Base-by-base conservation (phyloP, 371 early-diverging fungal species). In the Rhizopus arrhizus region DNA sequence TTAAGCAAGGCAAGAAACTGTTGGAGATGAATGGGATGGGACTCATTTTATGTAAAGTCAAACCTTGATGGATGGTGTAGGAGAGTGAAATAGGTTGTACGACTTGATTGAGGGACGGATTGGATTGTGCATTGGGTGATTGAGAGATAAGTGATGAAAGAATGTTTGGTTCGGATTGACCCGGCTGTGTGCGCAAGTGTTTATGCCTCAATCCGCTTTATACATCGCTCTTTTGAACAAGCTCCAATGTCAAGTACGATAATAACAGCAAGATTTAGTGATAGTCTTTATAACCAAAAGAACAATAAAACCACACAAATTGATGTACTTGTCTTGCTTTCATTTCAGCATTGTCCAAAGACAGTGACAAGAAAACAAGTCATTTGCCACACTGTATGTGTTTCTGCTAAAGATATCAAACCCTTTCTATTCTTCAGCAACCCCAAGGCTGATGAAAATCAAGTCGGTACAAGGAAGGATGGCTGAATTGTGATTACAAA, bases 11-110 rank as follows among this genome's bases (percentile, higher is more conserved):
- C 53, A 89, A 90, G 60, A 85, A 87, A 47, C 75, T 76, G 13
- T 62, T 91, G 7, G 90, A 59, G 91, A 91, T 68, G 78, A 89
- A 11, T 88, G 85, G 51, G 89, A 89, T 13, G 75, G 88, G 40
- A 85, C 88, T 15, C 68, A 90, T 68, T 83, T 82, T 31, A 72
- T 82, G 42, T 83, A 89, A 0, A 91, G 90, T 58, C 74, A 79
- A 41, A 87, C 89, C 62, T 79, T 89, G 11, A 82, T 86, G 73
- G 90, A 89, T 46, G 89, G 90, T 63, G 86, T 89, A 10, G 72
- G 76, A n/a, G 74, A 80, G 56, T 73, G 82, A 42, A 88, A 87
- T 55, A 81, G 84, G 2, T 61, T 88, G 83, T 87, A 36, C 73
- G 61, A 8, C 50, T 82, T n/a, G 81, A 86, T 58, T 72, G 84